Base-by-base conservation (phyloP, 306 rosid species). In the Clitoria ternatea region DNA sequence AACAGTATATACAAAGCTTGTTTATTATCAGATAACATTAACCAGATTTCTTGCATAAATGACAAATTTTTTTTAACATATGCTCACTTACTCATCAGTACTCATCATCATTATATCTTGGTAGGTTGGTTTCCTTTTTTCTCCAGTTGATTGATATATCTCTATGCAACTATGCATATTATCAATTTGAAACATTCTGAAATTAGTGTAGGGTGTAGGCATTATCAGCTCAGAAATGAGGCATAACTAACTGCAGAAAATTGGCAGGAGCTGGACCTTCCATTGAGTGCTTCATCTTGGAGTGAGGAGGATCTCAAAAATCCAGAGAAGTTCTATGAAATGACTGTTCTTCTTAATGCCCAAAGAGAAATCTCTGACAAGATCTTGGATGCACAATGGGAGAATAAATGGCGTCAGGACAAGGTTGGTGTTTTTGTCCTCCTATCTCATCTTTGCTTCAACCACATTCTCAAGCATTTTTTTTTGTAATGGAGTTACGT, bases 281-380 rank as follows among this genome's bases (percentile, higher is more conserved):
- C 99, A 11, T 40, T 94, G 82, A 85, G 77, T 72, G 82, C 92
- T 45, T 94, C 99, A 71, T 91, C 97, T 33, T 94, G 99, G 99
- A 86, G 85, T 56, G 85, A 89, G 81, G 86, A 86, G 77, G 97
- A 91, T 77, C 92, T 94, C 50, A 94, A 89, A 83, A 47, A 91
- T 77, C 95, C 97, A 5, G 88, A 82, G 22, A 94, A 89, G 42
- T 81, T 91, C 52, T 77, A 86, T 61, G 99, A 94, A 80, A 94
- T 94, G 97, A 89, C 94, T 15, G 74, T 94, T 69, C 99, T 94
- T 86, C 91, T 91, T 54, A 94, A 91, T 61, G 99, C 96, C 47
- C 99, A 94, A 79, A 84, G 95, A 85, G 97, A 94, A 80, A 83
- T 94, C 19, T 85, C 91, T 61, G 96, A 90, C 77, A 87, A 94